Conservation (phyloP, 108 stramenopile species). For the Asterionellopsis glacialis region DNA sequence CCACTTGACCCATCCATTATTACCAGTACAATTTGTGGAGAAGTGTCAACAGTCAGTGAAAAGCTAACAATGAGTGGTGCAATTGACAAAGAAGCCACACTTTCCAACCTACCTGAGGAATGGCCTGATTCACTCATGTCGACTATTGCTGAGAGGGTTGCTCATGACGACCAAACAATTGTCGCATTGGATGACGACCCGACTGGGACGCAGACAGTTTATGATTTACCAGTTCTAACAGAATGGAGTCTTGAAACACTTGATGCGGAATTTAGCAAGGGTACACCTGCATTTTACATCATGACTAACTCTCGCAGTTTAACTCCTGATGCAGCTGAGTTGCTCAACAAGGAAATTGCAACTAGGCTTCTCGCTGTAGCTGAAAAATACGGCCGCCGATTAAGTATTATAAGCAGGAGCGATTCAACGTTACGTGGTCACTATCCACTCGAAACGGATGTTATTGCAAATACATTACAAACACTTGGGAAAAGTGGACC, state of each 20-base stretch:
- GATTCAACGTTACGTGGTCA: constrained; percentile 55
- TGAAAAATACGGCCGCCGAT: no score
- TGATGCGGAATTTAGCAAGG: constrained; percentile 18
- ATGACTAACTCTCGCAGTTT: constrained; percentile 48
- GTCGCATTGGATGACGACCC: constrained; percentile 54
- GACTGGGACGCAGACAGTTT: constrained; percentile 53
- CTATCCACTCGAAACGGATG: constrained; percentile 38
- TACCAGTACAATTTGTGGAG: no score
- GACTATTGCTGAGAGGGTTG: no score
- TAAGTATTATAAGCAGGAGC: constrained; percentile 24
- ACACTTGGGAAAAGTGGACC: constrained; percentile 9
- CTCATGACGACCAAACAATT: constrained; percentile 3
- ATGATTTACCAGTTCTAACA: constrained; percentile 39
- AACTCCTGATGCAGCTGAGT: constrained; percentile 17
- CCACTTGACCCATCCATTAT: no score
- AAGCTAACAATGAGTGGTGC: no score
- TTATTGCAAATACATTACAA: constrained; percentile 29
- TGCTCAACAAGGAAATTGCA: constrained; percentile 15
- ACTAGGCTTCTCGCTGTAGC: no score
- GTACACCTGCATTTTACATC: constrained; percentile 31
- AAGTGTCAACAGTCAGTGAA: no score
- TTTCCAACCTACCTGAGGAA: no score
- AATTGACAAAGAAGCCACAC: no score
- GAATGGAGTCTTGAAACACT: constrained; percentile 31
- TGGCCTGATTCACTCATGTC: no score